phyloP scores from a whole-genome alignment of 2,329 filamentous ascomycete genomes.

The Beauveria medogensis region DNA sequence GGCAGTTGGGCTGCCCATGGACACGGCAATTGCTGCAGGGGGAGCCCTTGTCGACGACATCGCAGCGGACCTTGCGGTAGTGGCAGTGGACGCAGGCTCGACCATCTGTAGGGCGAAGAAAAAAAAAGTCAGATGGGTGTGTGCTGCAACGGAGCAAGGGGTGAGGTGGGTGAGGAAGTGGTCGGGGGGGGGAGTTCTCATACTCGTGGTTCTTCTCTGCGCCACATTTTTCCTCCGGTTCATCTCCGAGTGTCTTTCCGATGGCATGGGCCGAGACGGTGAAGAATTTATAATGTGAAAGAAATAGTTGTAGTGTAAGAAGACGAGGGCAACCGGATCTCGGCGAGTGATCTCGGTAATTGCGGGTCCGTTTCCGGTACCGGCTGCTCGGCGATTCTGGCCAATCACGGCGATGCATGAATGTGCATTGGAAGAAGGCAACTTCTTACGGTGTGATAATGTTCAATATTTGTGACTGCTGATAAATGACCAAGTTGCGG shows the following conservation, averaged over 20 bases:
- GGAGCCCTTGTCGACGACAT: conserved; percentile 36
- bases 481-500: background rate
- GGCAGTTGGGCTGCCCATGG: conserved; percentile 33
- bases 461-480: too few relatives aligned
- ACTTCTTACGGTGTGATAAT: background rate
- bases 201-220: background rate
- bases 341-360: background rate
- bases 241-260: background rate
- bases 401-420: conserved; percentile 11
- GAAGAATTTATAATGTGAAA: background rate
- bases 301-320: background rate
- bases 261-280: background rate
- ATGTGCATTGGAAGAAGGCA: background rate
- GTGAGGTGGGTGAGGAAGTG: background rate
- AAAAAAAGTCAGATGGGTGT: background rate
- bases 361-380: background rate
- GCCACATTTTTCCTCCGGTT: background rate
- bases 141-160: background rate
- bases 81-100: conserved; percentile 41
- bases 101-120: conserved; percentile 18
- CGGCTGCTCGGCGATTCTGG: conserved; percentile 1
- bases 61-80: conserved; percentile 42
- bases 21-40: conserved; percentile 41
- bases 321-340: background rate
- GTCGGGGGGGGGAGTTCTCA: background rate